Evolutionary conservation across 805 yeast genomes (phyloP).

Genomic region (Candida chauliodis): DNA sequence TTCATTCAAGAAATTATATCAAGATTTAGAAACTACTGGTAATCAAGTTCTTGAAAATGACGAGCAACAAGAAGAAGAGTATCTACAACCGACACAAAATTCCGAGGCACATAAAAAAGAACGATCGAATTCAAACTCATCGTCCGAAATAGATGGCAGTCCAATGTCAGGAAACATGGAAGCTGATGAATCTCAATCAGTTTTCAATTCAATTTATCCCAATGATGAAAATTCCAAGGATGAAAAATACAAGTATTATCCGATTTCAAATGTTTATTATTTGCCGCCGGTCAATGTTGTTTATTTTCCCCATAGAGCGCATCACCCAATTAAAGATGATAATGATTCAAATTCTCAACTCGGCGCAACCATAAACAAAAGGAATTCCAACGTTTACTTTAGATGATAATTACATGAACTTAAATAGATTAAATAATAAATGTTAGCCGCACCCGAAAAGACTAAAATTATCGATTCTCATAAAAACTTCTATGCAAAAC

Average conservation of each 20-base stretch:
- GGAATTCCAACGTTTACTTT: slow-evolving; percentile 6
- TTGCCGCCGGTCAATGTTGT: slow-evolving; percentile 54
- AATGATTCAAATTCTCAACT: slow-evolving; percentile 5
- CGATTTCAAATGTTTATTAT: slow-evolving; percentile 48
- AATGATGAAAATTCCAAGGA: slow-evolving; percentile 10
- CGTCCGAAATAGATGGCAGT: slow-evolving; percentile 10
- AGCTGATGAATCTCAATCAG: slow-evolving; percentile 7
- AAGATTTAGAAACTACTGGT: slow-evolving; percentile 1
- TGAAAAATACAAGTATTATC: slow-evolving; percentile 44
- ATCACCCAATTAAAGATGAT: slow-evolving; percentile 22
- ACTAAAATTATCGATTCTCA: too few relatives aligned
- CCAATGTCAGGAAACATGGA: slow-evolving; percentile 12
- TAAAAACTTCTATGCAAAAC: neutral
- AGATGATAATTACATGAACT: neutral
- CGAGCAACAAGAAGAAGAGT: neutral
- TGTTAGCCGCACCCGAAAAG: neutral
- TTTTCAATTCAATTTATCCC: slow-evolving; percentile 12
- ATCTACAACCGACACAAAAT: neutral
- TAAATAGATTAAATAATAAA: too few relatives aligned
- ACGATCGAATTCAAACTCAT: neutral
- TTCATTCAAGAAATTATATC: slow-evolving; percentile 13
- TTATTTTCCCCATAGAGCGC: slow-evolving; percentile 53
- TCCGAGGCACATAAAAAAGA: slow-evolving; percentile 3
- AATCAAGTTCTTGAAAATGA: slow-evolving; percentile 3
- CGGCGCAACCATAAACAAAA: neutral